Evolutionary conservation across 1,284 basidiomycete species (phyloP), one percentile per base, ranked within the genome.

Genomic region (Cutaneotrichosporon sp.): DNA sequence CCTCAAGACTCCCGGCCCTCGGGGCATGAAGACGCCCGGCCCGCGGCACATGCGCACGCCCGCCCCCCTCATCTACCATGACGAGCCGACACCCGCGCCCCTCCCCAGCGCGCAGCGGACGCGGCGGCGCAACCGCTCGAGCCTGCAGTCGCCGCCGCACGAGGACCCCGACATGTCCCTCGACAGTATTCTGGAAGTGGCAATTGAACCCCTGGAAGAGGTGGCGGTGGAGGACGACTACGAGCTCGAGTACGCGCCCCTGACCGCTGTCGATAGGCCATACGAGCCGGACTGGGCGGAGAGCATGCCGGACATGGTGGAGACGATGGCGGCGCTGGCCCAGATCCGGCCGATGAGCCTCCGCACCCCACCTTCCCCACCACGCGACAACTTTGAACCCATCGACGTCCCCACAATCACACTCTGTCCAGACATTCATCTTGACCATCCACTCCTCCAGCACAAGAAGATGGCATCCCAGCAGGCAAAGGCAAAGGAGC

Each of bases 91-190:
- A n/a, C n/a, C n/a, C 1, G 70, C 72, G 1, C 75, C 76, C 2
- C 60, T 78, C 2, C 75, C 76, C 9, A 73, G 71, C 4, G 76
- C 76, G 0, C 67, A 71, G 22, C 65, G 73, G 27, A 66, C 67
- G 3, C 63, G 75, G 14, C 64, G 74, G 22, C 58, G 62, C 8
- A 64, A 63, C 8, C 60, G 60, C 16, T 43, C 60, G 13, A 60
- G 55, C 6, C 52, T 64, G 24, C 34, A 49, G 18, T 33, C 29
- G 16, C 49, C 53, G 3, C 49, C 58, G 6, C 52, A 54, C 11
- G 33, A 53, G 20, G 51, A 53, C 34, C 20, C 51, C 56, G 76
- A 74, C 29, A 54, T 69, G 8, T 71, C 69, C 47, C 61, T 76
- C 46, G 74, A 69, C 16, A 68, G 64, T 54, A 74, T 77, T 14